A percentile compares a stretch with the other conserved stretches of the same genome.
These are phyloP conservation scores for Penicillium coprophilum DNA, from an alignment of 495 filamentous ascomycete genomes.

Conservation along the genomic window DNA sequence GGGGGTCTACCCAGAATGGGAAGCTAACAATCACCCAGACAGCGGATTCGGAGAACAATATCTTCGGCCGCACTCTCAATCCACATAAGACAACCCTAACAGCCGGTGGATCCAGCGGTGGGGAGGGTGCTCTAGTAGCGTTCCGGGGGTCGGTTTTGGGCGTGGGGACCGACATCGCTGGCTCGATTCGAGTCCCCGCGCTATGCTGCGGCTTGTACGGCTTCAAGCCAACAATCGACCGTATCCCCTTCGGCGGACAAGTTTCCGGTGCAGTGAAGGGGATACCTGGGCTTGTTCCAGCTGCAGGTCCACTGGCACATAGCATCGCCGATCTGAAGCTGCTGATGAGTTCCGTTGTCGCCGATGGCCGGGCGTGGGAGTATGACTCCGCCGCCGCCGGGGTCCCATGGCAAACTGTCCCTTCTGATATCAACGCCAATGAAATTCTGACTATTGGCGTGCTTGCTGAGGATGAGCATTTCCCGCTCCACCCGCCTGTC, in stretches of 20 bases:
- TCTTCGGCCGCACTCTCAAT: conserved; percentile 47
- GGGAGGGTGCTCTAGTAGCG: conserved; percentile 58
- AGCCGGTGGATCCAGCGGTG: conserved; percentile 57
- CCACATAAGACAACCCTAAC: conserved; percentile 53
- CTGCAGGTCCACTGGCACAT: conserved; percentile 55
- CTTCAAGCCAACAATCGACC: conserved; percentile 55
- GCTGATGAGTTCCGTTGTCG: conserved; percentile 55
- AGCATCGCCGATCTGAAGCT: conserved; percentile 55
- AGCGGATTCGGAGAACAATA: conserved; percentile 34
- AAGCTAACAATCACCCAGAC: conserved; percentile 36
- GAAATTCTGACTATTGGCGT: conserved; percentile 48
- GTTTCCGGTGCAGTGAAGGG: conserved; percentile 17
- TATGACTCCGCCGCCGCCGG: conserved; percentile 20
- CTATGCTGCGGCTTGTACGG: conserved; percentile 62
- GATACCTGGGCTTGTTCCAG: conserved; percentile 14
- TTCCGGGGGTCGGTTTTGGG: conserved; percentile 56
- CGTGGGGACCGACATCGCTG: conserved; percentile 63
- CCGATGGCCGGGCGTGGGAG: conserved; percentile 48
- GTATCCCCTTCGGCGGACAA: conserved; percentile 49
- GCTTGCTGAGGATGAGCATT: conserved; percentile 49
- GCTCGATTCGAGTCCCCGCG: conserved; percentile 61
- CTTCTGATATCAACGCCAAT: background rate
- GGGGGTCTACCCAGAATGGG: background rate
- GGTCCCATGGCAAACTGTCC: conserved; percentile 17
- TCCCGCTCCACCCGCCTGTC: conserved; percentile 56